phyloP scores from a whole-genome alignment of 2,329 filamentous ascomycete genomes.

The Scytalidium lignicola region DNA sequence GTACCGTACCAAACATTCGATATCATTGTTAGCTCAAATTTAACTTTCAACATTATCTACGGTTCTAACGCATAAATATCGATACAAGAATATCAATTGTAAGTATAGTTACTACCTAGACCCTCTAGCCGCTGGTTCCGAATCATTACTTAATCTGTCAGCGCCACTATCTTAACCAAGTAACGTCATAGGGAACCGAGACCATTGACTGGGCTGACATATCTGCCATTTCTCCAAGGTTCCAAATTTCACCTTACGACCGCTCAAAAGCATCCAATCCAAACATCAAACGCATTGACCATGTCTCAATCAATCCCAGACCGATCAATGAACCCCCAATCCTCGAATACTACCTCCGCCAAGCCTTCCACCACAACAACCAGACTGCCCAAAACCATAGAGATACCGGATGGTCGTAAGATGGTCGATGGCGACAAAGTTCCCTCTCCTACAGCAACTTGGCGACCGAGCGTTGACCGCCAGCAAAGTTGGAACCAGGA shows the following conservation, averaged over 20 bases:
- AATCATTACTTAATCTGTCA: no score
- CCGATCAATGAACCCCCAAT: background rate
- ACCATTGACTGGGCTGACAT: no score
- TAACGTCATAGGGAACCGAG: no score
- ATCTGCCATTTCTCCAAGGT: background rate
- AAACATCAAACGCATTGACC: background rate
- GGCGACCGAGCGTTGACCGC: conserved; percentile 19
- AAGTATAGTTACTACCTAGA: no score
- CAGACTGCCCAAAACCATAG: background rate
- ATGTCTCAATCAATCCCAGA: background rate
- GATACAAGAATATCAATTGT: no score
- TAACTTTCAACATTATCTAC: no score
- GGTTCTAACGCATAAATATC: no score
- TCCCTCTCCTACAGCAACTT: conserved; percentile 9
- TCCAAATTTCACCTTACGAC: background rate
- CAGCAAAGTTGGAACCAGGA: conserved; percentile 23
- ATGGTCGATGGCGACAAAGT: background rate
- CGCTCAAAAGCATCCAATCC: background rate
- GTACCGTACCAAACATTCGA: background rate
- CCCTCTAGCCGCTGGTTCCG: no score
- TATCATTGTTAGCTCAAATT: no score
- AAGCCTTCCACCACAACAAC: conserved; percentile 27
- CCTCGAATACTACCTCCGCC: background rate
- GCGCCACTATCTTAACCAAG: no score
- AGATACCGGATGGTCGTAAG: background rate